These are phyloP conservation scores for Penicillium lividum DNA, from an alignment of 495 filamentous ascomycete species.

Conservation along the genomic window DNA sequence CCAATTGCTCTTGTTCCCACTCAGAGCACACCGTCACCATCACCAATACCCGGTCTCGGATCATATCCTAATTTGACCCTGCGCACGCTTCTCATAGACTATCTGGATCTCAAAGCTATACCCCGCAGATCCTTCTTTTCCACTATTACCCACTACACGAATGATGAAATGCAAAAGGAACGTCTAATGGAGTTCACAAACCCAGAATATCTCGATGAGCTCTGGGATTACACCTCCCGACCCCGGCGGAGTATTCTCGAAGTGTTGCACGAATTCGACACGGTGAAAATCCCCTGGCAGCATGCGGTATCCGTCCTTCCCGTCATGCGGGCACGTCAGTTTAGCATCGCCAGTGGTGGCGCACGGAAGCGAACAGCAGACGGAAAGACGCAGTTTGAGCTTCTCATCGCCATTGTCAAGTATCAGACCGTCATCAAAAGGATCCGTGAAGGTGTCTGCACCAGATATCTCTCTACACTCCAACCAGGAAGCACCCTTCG, in stretches of 20 bases:
- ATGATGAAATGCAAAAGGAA: constrained; percentile 71
- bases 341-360: constrained; percentile 83
- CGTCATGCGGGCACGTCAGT: constrained; percentile 74
- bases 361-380: constrained; percentile 40
- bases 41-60: constrained; percentile 45
- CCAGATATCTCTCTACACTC: constrained; percentile 75
- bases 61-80: constrained; percentile 60
- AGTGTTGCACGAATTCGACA: constrained; percentile 84
- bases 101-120: constrained; percentile 85
- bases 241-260: constrained; percentile 90
- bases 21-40: constrained; percentile 29
- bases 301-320: constrained; percentile 72
- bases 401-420: constrained; percentile 88
- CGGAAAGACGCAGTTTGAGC: constrained; percentile 59
- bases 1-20: constrained; percentile 51
- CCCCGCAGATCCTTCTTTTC: constrained; percentile 85
- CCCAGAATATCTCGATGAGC: constrained; percentile 77
- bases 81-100: constrained; percentile 72
- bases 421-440: constrained; percentile 87
- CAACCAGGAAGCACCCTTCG: constrained; percentile 54
- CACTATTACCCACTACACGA: constrained; percentile 69
- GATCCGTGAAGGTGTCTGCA: constrained; percentile 84
- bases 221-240: constrained; percentile 93
- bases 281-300: constrained; percentile 77
- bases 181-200: constrained; percentile 80